Conservation (phyloP, 495 filamentous ascomycete species). For the Neurospora pannonica region DNA sequence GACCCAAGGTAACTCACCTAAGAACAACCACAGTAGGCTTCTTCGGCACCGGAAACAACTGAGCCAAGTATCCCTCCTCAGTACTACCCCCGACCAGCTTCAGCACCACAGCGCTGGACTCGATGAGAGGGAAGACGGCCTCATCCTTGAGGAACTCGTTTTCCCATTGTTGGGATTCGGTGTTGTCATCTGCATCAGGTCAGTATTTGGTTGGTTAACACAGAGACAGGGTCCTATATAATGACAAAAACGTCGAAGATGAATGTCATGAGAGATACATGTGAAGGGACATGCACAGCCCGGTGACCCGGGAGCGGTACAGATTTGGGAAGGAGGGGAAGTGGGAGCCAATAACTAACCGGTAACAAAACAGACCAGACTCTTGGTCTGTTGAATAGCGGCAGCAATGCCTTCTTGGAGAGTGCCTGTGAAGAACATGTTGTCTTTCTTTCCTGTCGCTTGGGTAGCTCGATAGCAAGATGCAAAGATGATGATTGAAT, state of each 20-base stretch:
- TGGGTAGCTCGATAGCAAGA: background rate
- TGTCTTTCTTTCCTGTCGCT: slow-evolving; percentile 6
- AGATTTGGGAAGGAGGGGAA: background rate
- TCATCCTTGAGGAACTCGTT: slow-evolving; percentile 56
- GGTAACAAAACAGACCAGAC: slow-evolving; percentile 41
- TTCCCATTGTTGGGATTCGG: slow-evolving; percentile 68
- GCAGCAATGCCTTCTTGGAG: slow-evolving; percentile 68
- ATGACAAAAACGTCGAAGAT: background rate
- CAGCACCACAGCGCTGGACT: slow-evolving; percentile 53
- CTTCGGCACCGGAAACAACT: slow-evolving; percentile 65
- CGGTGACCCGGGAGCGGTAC: background rate
- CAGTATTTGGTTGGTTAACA: background rate
- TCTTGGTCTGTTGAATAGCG: slow-evolving; percentile 53
- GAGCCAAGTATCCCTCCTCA: slow-evolving; percentile 71
- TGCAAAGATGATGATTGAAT: no score
- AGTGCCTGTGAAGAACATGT: slow-evolving; percentile 71
- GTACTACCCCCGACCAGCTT: slow-evolving; percentile 58
- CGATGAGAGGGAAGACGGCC: slow-evolving; percentile 40
- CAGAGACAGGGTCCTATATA: background rate
- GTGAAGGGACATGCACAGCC: background rate
- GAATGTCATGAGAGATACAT: background rate
- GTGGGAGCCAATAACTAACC: slow-evolving; percentile 21
- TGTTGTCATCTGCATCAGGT: slow-evolving; percentile 42
- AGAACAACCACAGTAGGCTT: slow-evolving; percentile 73
- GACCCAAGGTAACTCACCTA: slow-evolving; percentile 36